Evolutionary conservation across 129 eudicot species (phyloP).

Genomic region (Helianthus tuberosus): DNA sequence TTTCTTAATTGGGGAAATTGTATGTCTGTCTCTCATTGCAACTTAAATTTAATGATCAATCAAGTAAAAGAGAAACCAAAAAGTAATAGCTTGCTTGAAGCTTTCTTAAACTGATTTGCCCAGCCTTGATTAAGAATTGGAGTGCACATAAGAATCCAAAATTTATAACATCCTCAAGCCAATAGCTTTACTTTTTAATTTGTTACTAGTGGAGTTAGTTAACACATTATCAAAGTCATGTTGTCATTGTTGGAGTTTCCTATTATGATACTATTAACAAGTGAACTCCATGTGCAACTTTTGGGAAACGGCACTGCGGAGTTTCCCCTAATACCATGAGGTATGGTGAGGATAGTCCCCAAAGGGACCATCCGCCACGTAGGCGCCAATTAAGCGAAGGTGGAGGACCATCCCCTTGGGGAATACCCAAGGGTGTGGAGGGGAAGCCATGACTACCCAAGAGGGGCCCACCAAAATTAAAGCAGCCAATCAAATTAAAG

Average conservation of each 20-base stretch:
- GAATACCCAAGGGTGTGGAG: too few relatives aligned
- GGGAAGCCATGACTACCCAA: too few relatives aligned
- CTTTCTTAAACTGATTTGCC: neutral
- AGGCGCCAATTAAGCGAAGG: too few relatives aligned
- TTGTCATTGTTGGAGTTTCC: neutral
- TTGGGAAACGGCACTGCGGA: neutral
- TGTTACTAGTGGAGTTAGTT: neutral
- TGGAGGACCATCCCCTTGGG: too few relatives aligned
- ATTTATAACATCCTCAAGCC: neutral
- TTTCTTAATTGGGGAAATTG: neutral
- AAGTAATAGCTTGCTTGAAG: neutral
- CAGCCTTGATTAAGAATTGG: too few relatives aligned
- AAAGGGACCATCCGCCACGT: too few relatives aligned
- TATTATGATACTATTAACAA: neutral
- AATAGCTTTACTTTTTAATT: neutral
- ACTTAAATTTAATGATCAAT: neutral
- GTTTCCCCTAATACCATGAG: too few relatives aligned
- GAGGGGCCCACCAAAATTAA: too few relatives aligned
- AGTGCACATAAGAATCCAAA: too few relatives aligned
- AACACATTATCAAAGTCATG: too few relatives aligned
- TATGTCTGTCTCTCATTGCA: neutral
- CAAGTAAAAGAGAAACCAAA: neutral
- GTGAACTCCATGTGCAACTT: neutral
- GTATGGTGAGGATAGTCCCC: too few relatives aligned
- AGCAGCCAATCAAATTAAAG: too few relatives aligned